Evolutionary conservation across 2,329 filamentous ascomycete genomes (phyloP).

Genomic region (Calonectria pauciramosa): DNA sequence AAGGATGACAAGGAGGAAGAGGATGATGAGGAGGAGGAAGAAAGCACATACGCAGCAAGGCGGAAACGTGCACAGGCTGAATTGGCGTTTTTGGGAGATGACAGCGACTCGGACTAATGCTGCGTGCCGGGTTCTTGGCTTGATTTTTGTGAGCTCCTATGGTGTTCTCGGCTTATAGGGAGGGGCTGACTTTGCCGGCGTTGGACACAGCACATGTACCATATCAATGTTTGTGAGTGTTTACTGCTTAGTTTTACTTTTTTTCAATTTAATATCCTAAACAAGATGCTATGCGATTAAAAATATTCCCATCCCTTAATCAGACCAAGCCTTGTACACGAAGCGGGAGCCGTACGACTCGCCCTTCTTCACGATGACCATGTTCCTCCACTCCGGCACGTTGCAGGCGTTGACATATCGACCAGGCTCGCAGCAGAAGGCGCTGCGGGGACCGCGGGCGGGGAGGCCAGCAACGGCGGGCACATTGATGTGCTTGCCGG

Average conservation of each 20-base stretch:
- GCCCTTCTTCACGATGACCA: conserved; percentile 87
- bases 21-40: conserved; percentile 48
- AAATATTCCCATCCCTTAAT: conserved; percentile 53
- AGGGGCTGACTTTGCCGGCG: neutral
- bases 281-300: neutral
- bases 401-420: conserved; percentile 93
- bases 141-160: conserved; percentile 11
- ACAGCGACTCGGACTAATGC: conserved; percentile 73
- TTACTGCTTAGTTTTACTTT: neutral
- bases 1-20: conserved; percentile 44
- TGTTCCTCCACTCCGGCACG: conserved; percentile 81
- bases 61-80: conserved; percentile 65
- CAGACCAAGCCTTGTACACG: conserved; percentile 89
- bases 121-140: neutral
- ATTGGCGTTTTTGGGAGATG: conserved; percentile 77
- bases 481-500: conserved; percentile 86
- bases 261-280: conserved; percentile 4
- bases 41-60: conserved; percentile 57
- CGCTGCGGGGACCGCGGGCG: conserved; percentile 76
- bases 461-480: conserved; percentile 74
- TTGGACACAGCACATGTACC: neutral
- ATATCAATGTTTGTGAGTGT: neutral
- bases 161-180: neutral
- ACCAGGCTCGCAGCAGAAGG: conserved; percentile 93
- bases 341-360: conserved; percentile 85